Evolutionary conservation across 768 basidiomycete species (phyloP).

Genomic region (Suillus subaureus): DNA sequence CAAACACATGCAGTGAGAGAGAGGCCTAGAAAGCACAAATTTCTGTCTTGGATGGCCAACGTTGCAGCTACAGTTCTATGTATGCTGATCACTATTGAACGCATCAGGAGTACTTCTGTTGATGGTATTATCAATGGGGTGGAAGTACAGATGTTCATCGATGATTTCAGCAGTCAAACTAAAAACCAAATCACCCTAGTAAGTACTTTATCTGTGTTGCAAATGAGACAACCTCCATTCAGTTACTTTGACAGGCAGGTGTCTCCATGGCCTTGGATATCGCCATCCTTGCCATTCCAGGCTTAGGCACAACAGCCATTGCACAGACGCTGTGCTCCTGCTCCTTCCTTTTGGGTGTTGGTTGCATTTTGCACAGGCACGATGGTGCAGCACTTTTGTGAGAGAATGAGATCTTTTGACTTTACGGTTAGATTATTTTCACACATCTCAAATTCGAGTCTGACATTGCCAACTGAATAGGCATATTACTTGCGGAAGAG

Average conservation of each 20-base stretch:
- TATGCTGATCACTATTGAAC: neutral
- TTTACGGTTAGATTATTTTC: neutral
- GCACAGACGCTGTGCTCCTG: neutral
- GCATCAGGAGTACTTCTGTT: neutral
- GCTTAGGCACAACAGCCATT: neutral
- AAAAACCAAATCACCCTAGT: conserved; percentile 1
- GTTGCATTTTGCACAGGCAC: neutral
- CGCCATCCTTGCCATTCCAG: neutral
- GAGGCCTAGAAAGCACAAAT: neutral
- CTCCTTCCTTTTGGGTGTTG: neutral
- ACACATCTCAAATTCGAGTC: neutral
- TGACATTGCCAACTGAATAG: neutral
- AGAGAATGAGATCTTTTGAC: neutral
- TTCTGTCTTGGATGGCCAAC: neutral
- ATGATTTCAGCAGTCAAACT: neutral
- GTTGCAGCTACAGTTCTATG: neutral
- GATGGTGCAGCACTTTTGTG: neutral
- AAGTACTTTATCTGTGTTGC: neutral
- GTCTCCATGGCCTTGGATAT: neutral
- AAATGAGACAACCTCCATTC: neutral
- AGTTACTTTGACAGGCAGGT: neutral
- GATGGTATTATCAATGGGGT: conserved; percentile 2
- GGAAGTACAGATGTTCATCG: neutral
- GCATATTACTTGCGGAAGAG: neutral
- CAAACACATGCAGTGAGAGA: neutral